Evolutionary conservation across 257 asterid genomes (phyloP), one percentile per base, ranked within the genome.

Genomic region (Lantana camara): DNA sequence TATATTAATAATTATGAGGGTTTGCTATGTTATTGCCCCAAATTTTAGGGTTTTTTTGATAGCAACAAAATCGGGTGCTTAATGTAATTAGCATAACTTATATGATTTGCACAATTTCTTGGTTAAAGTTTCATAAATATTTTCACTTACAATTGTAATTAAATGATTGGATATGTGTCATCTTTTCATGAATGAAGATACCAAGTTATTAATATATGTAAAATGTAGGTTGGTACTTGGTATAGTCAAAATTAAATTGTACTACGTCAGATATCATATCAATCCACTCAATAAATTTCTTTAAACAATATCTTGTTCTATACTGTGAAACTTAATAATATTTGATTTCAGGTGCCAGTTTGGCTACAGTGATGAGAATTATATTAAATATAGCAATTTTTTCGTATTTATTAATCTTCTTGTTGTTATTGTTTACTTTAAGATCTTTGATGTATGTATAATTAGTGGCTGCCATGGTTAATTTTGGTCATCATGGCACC

Each of bases 331-430:
- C 19, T 50, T 52, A 50, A 45, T 60, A 63, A 68, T 67, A 50
- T 21, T 23, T 53, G 50, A 60, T 60, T 68, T 68, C 75, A 77
- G 67, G 69, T 64, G 82, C 73, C 82, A 77, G 79, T 64, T 73
- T 49, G 76, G 74, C 71, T 60, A 60, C 80, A 70, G 73, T 60
- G 61, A 44, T 72, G 32, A 35, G 40, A 3, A 35, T 7, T 35
- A 3, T 50, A 14, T 68, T 47, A 59, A 54, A 30, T 61, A 70
- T 19, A 47, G 16, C 9, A 47, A 10, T 62, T 55, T 62, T 55
- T 62, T 9, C 41, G 61, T 63, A 68, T 71, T 76, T 53, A 67
- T 61, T 20, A 27, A 27, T 35, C 46, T 53, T 70, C n/a, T n/a
- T n/a, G n/a, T n/a, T 9, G 57, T 8, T 63, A 51, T 59, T 61